A percentile compares a stretch with the other conserved stretches of the same genome.
phyloP scores from a whole-genome alignment of 768 basidiomycete genomes.

The Mycena metata region DNA sequence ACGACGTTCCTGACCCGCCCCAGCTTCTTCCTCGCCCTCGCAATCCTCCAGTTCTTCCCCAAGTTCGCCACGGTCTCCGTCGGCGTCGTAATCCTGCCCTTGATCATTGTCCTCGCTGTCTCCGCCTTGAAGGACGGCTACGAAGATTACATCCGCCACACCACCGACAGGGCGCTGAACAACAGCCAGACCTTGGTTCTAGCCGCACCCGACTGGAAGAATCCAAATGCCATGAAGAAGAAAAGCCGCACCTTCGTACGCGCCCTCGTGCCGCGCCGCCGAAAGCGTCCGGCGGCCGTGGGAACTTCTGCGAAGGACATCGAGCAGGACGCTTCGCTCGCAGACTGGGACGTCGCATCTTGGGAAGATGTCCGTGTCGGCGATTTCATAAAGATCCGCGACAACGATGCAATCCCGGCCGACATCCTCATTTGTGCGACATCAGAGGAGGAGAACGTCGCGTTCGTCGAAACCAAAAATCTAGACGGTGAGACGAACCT shows the following conservation, averaged over 20 bases:
- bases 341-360: constrained; percentile 67
- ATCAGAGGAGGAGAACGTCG: constrained; percentile 88
- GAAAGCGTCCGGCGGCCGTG: constrained; percentile 12
- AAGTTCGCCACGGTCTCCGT: constrained; percentile 96
- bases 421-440: constrained; percentile 82
- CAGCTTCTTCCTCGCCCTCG: constrained; percentile 51
- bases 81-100: constrained; percentile 91
- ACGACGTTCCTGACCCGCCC: constrained; percentile 32
- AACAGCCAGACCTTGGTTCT: constrained; percentile 77
- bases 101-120: constrained; percentile 88
- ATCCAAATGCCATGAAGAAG: constrained; percentile 76
- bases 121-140: constrained; percentile 95
- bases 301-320: constrained; percentile 32
- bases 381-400: constrained; percentile 83
- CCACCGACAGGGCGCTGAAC: constrained; percentile 91
- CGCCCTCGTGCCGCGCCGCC: constrained; percentile 54
- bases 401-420: constrained; percentile 78
- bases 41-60: constrained; percentile 50
- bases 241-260: constrained; percentile 90
- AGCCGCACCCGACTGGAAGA: constrained; percentile 72
- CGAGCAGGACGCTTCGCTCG: constrained; percentile 42
- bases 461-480: constrained; percentile 96
- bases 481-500: constrained; percentile 98
- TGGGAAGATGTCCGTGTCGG: constrained; percentile 96
- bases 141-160: constrained; percentile 97